Evolutionary conservation across 192 early-diverging fungal genomes (phyloP).

Genomic region (Dispira parvispora): DNA sequence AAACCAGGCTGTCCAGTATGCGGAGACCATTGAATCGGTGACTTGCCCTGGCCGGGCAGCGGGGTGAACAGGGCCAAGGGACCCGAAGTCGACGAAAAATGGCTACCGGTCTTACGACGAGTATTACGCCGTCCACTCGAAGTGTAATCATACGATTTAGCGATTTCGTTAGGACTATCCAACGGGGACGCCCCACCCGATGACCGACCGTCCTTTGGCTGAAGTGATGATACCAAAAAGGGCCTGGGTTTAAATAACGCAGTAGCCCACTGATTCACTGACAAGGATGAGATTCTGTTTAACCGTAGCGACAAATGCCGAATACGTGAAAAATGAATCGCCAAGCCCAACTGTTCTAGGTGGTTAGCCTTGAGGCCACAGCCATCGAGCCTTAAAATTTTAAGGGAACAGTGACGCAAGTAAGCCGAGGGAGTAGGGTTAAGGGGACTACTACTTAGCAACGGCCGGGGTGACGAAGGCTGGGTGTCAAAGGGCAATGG

Average conservation of each 20-base stretch:
- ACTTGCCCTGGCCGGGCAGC: neutral
- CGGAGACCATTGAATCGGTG: neutral
- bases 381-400: conserved; percentile 30
- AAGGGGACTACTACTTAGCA: neutral
- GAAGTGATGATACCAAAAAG: conserved; percentile 3
- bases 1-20: neutral
- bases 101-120: neutral
- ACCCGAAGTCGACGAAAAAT: neutral
- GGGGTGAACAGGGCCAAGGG: neutral
- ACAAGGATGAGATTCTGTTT: conserved; percentile 7
- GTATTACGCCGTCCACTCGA: neutral
- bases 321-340: conserved; percentile 18
- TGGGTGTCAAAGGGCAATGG: neutral
- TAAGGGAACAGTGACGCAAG: conserved; percentile 13
- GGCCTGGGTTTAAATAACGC: conserved; percentile 2
- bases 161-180: conserved; percentile 1
- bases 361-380: conserved; percentile 27
- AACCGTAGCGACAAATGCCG: conserved; percentile 14
- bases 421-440: neutral
- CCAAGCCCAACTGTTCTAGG: conserved; percentile 29
- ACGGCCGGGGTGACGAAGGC: neutral
- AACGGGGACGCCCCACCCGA: neutral
- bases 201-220: conserved; percentile 8
- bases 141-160: conserved; percentile 7
- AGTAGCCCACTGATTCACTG: neutral